phyloP scores from a whole-genome alignment of 768 basidiomycete genomes.

The Termitomyces sp. region DNA sequence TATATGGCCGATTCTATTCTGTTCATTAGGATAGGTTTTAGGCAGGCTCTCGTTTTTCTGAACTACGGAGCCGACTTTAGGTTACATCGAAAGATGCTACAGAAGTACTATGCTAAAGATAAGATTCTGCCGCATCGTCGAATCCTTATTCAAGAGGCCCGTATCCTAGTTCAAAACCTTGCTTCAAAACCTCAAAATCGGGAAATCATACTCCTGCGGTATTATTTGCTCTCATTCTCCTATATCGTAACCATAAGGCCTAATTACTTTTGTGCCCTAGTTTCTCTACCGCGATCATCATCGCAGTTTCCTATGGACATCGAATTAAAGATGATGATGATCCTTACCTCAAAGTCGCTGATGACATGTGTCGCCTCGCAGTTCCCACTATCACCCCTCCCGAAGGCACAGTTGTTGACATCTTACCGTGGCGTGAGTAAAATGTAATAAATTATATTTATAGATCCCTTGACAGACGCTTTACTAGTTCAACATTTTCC shows the following conservation, averaged over 20 bases:
- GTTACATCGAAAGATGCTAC: conserved; percentile 18
- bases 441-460: conserved; percentile 6
- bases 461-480: not conserved
- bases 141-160: conserved; percentile 28
- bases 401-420: conserved; percentile 18
- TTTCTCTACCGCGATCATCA: conserved; percentile 23
- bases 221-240: conserved; percentile 5
- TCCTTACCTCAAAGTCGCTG: conserved; percentile 19
- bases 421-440: conserved; percentile 23
- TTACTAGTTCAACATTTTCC: conserved; percentile 12
- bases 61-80: conserved; percentile 22
- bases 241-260: not conserved
- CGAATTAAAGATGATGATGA: conserved; percentile 23
- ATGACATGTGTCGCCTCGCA: conserved; percentile 14
- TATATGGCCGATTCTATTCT: not conserved
- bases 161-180: conserved; percentile 27
- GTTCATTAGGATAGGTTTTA: conserved; percentile 17
- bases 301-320: conserved; percentile 24
- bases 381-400: conserved; percentile 15
- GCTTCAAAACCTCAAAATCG: conserved; percentile 19
- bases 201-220: conserved; percentile 11
- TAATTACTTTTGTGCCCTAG: conserved; percentile 13
- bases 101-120: conserved; percentile 20
- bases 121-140: conserved; percentile 22
- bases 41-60: conserved; percentile 18